These are phyloP conservation scores for Eimeria zaria DNA, from an alignment of 169 alveolate genomes.

Conservation along the genomic window DNA sequence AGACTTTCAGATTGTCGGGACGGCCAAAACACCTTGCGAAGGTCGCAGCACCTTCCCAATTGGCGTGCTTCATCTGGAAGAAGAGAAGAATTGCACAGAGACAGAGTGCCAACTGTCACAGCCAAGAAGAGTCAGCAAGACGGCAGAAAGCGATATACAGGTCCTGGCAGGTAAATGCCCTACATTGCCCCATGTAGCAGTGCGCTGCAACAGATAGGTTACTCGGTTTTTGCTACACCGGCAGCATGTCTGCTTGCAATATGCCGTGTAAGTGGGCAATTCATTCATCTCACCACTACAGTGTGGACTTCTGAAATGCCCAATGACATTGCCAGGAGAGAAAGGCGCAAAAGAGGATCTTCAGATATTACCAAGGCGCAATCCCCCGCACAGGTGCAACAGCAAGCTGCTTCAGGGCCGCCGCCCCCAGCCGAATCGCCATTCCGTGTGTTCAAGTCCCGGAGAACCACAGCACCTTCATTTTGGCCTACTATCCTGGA, in stretches of 20 bases:
- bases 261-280: too few relatives aligned
- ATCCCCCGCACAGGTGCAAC: not conserved
- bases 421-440: not conserved
- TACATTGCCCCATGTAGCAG: not conserved
- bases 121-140: not conserved
- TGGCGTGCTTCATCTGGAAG: conserved; percentile 11
- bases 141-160: not conserved
- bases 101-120: not conserved
- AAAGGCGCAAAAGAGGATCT: conserved; percentile 60
- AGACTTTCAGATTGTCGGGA: conserved; percentile 36
- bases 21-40: conserved; percentile 23
- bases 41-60: conserved; percentile 33
- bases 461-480: not conserved
- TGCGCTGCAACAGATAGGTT: not conserved
- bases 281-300: conserved; percentile 15
- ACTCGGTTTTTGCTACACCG: too few relatives aligned
- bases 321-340: conserved; percentile 30
- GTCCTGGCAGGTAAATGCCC: not conserved
- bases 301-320: conserved; percentile 68
- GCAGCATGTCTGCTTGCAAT: not conserved
- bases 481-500: not conserved
- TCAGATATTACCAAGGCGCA: conserved; percentile 46
- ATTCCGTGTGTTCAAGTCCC: not conserved
- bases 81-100: not conserved
- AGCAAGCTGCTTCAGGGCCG: conserved; percentile 5